phyloP scores from a whole-genome alignment of 1,284 basidiomycete species.

The Ceratobasidium sp. region DNA sequence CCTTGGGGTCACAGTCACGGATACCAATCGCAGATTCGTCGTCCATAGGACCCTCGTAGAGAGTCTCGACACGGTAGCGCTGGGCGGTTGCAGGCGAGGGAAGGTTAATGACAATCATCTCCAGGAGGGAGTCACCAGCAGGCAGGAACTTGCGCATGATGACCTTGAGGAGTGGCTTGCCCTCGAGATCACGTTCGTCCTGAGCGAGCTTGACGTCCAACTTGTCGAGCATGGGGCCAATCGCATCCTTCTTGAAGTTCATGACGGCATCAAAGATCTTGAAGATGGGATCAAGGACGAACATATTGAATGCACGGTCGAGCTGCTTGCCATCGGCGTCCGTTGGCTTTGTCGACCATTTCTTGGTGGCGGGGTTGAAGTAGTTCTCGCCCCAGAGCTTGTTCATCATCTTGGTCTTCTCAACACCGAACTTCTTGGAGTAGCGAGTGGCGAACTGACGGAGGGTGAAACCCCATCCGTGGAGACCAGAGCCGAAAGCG shows the following conservation, averaged over 20 bases:
- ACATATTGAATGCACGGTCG: conserved; percentile 93
- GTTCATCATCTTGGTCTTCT: conserved; percentile 97
- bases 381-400: conserved; percentile 99
- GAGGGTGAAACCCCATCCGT: conserved; percentile 99
- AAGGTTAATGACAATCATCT: conserved; percentile 99
- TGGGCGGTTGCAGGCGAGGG: conserved; percentile 97
- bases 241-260: conserved; percentile 99
- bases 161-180: conserved; percentile 96
- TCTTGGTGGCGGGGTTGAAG: conserved; percentile 98
- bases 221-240: conserved; percentile 90
- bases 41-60: conserved; percentile 99
- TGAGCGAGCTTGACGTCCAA: conserved; percentile 90
- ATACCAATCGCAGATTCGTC: conserved; percentile 99
- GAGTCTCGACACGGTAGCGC: conserved; percentile 98
- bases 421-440: conserved; percentile 99
- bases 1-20: conserved; percentile 97
- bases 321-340: conserved; percentile 87
- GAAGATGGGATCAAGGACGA: conserved; percentile 99
- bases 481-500: conserved; percentile 98
- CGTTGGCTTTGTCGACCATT: conserved; percentile 87
- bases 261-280: conserved; percentile 98
- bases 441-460: conserved; percentile 96
- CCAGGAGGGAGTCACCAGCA: conserved; percentile 96
- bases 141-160: conserved; percentile 99
- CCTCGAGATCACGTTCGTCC: conserved; percentile 95